Evolutionary conservation across 2,329 filamentous ascomycete genomes (phyloP), one percentile per base, ranked within the genome.

Genomic region (Alternaria burnsii): DNA sequence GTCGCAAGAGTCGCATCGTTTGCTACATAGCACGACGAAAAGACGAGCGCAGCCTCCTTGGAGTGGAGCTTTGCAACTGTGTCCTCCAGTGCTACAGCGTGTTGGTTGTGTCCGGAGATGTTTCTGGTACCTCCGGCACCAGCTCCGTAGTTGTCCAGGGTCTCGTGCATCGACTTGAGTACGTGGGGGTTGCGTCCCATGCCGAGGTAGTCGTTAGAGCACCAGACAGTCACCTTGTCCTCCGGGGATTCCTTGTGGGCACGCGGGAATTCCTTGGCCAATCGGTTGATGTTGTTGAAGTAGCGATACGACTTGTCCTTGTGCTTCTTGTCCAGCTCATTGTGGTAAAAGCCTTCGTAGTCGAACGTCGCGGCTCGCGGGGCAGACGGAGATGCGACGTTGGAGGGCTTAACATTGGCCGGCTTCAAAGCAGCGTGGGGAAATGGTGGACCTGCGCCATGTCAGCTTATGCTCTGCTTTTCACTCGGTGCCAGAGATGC

Each of bases 211-310:
- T 99, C 95, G 76, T 99, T 99, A 77, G 94, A 96, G 85, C 95
- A 99, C 95, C 95, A 99, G 24, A 99, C 95, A 2, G 94, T 97
- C 59, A 99, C 95, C 54, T 88, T 88, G 68, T 97, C 93, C 61
- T 94, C 89, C 75, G 88, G 87, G 59, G 86, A 88, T 16, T 91
- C 87, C 86, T 96, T 97, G 80, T 99, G 95, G 46, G 95, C 95
- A 67, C 91, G 92, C 30, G 95, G 95, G 66, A 99, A 99, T 67
- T 98, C 93, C 82, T 95, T 92, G 68, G 95, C 95, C 62, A 99
- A 86, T 36, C 95, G 93, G 77, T 99, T 99, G 88, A 99, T 99
- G 85, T 99, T 99, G 86, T 99, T 99, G 85, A 99, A 99, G 84
- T 98, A 98, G 76, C 95, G 92, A 84, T 99, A 99, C 53, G 94